Conservation (phyloP, 192 early-diverging fungal genomes). For the Backusella parvicylindrica region DNA sequence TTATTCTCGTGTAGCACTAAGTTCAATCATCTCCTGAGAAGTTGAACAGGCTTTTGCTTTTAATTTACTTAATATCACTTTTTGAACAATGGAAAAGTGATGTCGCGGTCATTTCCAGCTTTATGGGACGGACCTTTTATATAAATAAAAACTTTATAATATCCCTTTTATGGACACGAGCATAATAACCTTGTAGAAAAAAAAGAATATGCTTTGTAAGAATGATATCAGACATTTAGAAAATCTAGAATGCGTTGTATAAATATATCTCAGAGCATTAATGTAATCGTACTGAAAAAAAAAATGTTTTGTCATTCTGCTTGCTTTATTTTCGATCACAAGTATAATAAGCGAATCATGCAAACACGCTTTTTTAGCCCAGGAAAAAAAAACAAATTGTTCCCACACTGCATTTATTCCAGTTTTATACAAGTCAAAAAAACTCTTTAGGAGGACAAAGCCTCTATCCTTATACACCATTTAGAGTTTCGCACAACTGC, state of each 20-base stretch:
- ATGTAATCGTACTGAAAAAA: neutral
- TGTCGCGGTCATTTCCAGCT: neutral
- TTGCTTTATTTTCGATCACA: neutral
- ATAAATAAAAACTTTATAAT: neutral
- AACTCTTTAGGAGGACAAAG: neutral
- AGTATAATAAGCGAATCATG: neutral
- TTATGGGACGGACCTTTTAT: neutral
- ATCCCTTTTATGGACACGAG: neutral
- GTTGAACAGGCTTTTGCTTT: neutral
- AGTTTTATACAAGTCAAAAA: neutral
- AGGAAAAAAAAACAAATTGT: neutral
- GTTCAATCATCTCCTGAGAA: neutral
- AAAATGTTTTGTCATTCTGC: neutral
- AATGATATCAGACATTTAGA: neutral
- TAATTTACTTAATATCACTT: neutral
- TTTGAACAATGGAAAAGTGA: neutral
- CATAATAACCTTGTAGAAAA: neutral
- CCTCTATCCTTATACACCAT: neutral
- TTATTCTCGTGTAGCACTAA: neutral
- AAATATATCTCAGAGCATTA: neutral
- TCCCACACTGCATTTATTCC: neutral
- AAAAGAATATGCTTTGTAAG: neutral
- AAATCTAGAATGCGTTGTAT: neutral
- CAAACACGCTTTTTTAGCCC: constrained; percentile 1
- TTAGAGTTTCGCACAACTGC: neutral